Conservation (phyloP, 1,284 basidiomycete species). For the Cutaneotrichosporon cyanovorans region DNA sequence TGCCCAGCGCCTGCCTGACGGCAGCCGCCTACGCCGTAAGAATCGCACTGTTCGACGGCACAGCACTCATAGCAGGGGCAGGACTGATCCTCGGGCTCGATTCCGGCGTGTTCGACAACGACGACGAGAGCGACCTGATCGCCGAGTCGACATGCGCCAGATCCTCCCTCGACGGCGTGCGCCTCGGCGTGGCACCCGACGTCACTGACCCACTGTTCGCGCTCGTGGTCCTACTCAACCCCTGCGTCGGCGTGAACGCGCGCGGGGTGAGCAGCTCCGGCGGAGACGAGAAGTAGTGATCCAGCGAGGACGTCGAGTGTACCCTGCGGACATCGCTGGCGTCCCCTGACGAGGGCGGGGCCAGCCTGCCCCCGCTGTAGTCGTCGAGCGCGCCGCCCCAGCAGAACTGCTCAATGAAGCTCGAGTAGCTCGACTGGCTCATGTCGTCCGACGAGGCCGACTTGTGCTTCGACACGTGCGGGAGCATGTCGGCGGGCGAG, state of each 20-base stretch:
- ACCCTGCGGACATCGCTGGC: constrained; percentile 7
- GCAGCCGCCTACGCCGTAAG: constrained; percentile 4
- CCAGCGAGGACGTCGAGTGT: constrained; percentile 34
- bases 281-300: constrained; percentile 34
- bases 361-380: constrained; percentile 21
- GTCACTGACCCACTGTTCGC: constrained; percentile 1
- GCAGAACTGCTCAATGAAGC: constrained; percentile 43
- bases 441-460: constrained; percentile 19
- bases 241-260: constrained; percentile 10
- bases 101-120: neutral
- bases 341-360: constrained; percentile 20
- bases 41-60: constrained; percentile 5
- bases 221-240: constrained; percentile 6
- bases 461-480: constrained; percentile 10
- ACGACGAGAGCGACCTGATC: constrained; percentile 8
- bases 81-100: neutral
- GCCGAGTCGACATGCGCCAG: constrained; percentile 21
- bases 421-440: constrained; percentile 34
- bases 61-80: constrained; percentile 3
- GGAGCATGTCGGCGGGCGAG: constrained; percentile 32
- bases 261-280: constrained; percentile 13
- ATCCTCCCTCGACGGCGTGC: constrained; percentile 14
- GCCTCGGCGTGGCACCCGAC: neutral
- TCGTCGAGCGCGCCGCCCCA: constrained; percentile 11
- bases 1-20: no score